A percentile compares a stretch with the other conserved stretches of the same genome.
Conservation (phyloP, 176 grass and related monocot species). For the Triticum monococcum region DNA sequence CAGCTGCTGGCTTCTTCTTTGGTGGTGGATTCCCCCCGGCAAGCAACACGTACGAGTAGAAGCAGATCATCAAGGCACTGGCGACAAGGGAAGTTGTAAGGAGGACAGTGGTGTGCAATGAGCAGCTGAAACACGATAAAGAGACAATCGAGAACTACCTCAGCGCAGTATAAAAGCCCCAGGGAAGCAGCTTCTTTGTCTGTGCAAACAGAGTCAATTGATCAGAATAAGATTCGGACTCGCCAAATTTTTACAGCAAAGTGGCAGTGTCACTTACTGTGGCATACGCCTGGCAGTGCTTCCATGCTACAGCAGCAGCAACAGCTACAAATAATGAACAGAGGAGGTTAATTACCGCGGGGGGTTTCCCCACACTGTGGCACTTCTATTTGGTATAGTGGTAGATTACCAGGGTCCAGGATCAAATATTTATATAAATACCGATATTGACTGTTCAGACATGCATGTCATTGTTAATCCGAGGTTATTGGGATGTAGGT, state of each 20-base stretch:
- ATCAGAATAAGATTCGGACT: conserved; percentile 21
- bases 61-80: conserved; percentile 78
- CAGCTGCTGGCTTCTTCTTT: conserved; percentile 53
- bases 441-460: background rate
- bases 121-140: background rate
- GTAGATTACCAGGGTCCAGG: background rate
- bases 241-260: background rate
- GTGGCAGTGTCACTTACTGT: conserved; percentile 40
- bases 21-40: conserved; percentile 84
- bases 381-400: background rate
- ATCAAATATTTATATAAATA: background rate
- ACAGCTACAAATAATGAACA: conserved; percentile 59
- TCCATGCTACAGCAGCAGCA: conserved; percentile 70
- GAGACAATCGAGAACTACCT: conserved; percentile 42
- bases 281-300: conserved; percentile 55
- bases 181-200: conserved; percentile 81
- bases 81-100: conserved; percentile 7
- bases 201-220: conserved; percentile 16
- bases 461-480: background rate
- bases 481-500: background rate
- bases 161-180: conserved; percentile 55
- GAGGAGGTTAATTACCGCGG: background rate
- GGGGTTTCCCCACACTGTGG: background rate
- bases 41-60: conserved; percentile 74
- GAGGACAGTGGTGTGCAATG: background rate